phyloP scores from a whole-genome alignment of 2,329 filamentous ascomycete species.

The Sporothrix phasma region DNA sequence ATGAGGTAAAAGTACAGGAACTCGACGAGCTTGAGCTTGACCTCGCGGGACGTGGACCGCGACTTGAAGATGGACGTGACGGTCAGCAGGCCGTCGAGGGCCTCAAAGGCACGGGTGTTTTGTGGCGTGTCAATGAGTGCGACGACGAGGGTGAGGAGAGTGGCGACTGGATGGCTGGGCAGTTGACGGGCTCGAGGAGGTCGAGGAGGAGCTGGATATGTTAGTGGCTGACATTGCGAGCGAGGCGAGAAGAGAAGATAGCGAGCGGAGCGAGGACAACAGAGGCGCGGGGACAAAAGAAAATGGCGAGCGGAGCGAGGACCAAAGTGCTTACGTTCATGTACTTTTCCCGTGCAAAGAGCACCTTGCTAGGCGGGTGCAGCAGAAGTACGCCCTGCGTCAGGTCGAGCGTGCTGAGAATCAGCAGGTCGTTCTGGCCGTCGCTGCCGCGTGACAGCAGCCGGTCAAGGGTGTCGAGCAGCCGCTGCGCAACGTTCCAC shows the following conservation, averaged over 20 bases:
- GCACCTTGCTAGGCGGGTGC: constrained; percentile 76
- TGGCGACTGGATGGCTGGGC: constrained; percentile 83
- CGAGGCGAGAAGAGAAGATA: not conserved
- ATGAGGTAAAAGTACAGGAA: constrained; percentile 98
- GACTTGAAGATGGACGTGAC: constrained; percentile 91
- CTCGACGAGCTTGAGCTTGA: constrained; percentile 93
- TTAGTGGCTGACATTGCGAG: constrained; percentile 4
- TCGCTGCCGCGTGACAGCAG: constrained; percentile 23
- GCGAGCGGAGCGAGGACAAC: not conserved
- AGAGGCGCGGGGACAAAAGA: not conserved
- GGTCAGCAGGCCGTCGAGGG: constrained; percentile 80
- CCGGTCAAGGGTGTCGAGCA: constrained; percentile 47
- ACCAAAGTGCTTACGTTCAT: constrained; percentile 62
- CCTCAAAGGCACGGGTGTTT: constrained; percentile 88
- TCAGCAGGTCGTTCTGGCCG: constrained; percentile 77
- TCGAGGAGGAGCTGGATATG: constrained; percentile 65
- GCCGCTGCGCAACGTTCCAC: constrained; percentile 86
- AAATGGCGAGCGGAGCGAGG: not conserved
- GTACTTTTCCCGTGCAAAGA: constrained; percentile 82
- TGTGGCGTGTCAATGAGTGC: constrained; percentile 75
- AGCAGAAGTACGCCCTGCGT: constrained; percentile 82
- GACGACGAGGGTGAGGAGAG: constrained; percentile 80
- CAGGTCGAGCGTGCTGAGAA: constrained; percentile 77
- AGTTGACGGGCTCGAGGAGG: constrained; percentile 85
- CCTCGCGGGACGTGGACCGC: constrained; percentile 71